phyloP scores from a whole-genome alignment of 768 basidiomycete genomes.

The Mycena sanguinolenta region DNA sequence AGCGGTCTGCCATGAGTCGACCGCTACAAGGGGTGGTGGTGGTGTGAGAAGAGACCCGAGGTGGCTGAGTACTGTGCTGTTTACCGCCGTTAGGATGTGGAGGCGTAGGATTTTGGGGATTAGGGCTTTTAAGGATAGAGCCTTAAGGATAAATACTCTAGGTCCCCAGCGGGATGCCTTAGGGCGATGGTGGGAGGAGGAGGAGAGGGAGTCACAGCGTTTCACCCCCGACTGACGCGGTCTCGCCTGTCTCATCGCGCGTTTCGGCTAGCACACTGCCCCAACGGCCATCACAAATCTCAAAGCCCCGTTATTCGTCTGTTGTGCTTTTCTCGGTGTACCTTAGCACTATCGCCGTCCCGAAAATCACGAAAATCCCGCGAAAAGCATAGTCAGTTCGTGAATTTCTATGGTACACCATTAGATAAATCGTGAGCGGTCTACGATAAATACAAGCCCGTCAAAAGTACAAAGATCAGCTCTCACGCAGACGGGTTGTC shows the following conservation, averaged over 20 bases:
- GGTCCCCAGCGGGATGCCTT: slow-evolving; percentile 36
- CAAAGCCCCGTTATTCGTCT: too few species aligned
- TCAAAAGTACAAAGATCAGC: background rate
- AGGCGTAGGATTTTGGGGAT: slow-evolving; percentile 43
- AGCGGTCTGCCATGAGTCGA: slow-evolving; percentile 73
- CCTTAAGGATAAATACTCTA: slow-evolving; percentile 11
- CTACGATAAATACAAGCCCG: slow-evolving; percentile 28
- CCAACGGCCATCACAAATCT: slow-evolving; percentile 13
- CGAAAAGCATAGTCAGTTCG: background rate
- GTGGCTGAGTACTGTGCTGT: slow-evolving; percentile 34
- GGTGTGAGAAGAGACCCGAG: slow-evolving; percentile 42
- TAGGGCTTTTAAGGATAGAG: background rate
- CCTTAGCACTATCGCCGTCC: too few species aligned
- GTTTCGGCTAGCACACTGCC: slow-evolving; percentile 27
- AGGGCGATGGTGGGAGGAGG: slow-evolving; percentile 65
- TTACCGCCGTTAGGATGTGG: slow-evolving; percentile 37
- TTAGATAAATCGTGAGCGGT: background rate
- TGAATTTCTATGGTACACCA: background rate
- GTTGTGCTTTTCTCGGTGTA: too few species aligned
- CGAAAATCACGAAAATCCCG: background rate
- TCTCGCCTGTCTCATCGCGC: slow-evolving; percentile 56
- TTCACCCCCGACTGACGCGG: slow-evolving; percentile 61
- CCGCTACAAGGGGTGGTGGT: slow-evolving; percentile 40
- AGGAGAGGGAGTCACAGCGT: slow-evolving; percentile 57
- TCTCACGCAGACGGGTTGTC: slow-evolving; percentile 17